phyloP scores from a whole-genome alignment of 352 stramenopile species.

The Phytophthora foliorum region DNA sequence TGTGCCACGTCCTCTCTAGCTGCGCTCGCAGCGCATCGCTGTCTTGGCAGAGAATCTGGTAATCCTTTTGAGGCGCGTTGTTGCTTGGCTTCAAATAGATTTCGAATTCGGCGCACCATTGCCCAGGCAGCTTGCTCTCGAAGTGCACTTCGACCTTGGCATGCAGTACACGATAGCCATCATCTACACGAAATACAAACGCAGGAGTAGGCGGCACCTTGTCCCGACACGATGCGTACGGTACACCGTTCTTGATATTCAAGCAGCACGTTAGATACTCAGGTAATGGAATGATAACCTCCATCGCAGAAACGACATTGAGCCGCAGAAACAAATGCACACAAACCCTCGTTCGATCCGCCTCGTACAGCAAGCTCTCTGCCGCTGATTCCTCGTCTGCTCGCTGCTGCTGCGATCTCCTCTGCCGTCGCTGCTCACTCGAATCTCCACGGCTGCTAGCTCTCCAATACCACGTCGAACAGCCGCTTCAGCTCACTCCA shows the following conservation, averaged over 20 bases:
- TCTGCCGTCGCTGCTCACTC: no score
- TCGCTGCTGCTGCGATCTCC: no score
- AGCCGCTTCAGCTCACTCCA: no score
- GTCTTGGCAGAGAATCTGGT: slow-evolving; percentile 6
- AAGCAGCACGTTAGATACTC: slow-evolving; percentile 3
- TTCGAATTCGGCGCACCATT: slow-evolving; percentile 7
- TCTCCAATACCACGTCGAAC: no score
- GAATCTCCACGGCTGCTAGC: no score
- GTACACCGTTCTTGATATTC: slow-evolving; percentile 16
- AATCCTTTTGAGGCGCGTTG: slow-evolving; percentile 19
- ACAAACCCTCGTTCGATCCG: no score
- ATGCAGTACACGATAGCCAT: slow-evolving; percentile 6
- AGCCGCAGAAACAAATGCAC: no score
- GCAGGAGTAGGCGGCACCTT: slow-evolving; percentile 8
- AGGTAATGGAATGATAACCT: background rate
- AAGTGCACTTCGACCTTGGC: slow-evolving; percentile 18
- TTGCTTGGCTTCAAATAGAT: slow-evolving; percentile 20
- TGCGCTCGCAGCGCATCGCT: background rate
- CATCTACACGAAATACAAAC: slow-evolving; percentile 12
- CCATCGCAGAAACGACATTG: no score
- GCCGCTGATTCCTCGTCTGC: no score
- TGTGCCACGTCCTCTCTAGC: slow-evolving; percentile 11
- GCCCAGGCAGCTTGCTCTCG: slow-evolving; percentile 1
- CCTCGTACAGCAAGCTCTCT: no score
- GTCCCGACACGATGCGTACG: slow-evolving; percentile 2